These are phyloP conservation scores for Starmerella khaoyaiensis DNA, from an alignment of 805 yeast genomes.

Conservation along the genomic window DNA sequence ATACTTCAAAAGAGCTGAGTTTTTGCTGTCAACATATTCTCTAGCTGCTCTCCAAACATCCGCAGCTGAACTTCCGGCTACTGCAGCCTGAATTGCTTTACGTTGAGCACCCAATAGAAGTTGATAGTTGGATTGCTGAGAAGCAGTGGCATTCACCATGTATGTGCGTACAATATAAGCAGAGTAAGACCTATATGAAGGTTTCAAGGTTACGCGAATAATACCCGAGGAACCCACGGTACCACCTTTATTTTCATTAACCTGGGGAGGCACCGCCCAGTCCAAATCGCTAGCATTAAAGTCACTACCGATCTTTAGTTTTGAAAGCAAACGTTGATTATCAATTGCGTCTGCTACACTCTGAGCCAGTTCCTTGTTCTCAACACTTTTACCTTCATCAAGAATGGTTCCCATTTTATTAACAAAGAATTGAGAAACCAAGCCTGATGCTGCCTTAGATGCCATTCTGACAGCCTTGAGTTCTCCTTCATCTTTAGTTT, in stretches of 20 bases:
- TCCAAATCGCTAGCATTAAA: slow-evolving; percentile 68
- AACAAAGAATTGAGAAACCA: slow-evolving; percentile 63
- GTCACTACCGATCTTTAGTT: slow-evolving; percentile 45
- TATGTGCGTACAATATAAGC: slow-evolving; percentile 80
- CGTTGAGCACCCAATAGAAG: slow-evolving; percentile 58
- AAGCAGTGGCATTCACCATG: slow-evolving; percentile 74
- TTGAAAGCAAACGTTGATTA: slow-evolving; percentile 56
- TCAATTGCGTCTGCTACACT: slow-evolving; percentile 72
- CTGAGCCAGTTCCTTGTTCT: slow-evolving; percentile 62
- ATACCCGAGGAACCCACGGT: slow-evolving; percentile 60
- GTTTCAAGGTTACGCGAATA: slow-evolving; percentile 69
- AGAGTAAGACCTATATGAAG: slow-evolving; percentile 79
- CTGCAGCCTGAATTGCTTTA: slow-evolving; percentile 46
- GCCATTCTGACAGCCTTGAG: slow-evolving; percentile 53
- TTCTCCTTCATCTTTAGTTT: slow-evolving; percentile 70
- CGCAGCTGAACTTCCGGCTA: slow-evolving; percentile 55
- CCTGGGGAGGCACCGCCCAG: slow-evolving; percentile 91
- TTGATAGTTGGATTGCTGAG: slow-evolving; percentile 68
- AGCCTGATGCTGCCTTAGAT: slow-evolving; percentile 58
- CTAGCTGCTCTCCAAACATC: slow-evolving; percentile 53
- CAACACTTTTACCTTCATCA: slow-evolving; percentile 69
- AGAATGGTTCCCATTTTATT: slow-evolving; percentile 78
- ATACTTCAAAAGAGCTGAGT: slow-evolving; percentile 44
- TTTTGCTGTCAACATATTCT: slow-evolving; percentile 45
- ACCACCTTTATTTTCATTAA: slow-evolving; percentile 46